These are phyloP conservation scores for Uronychia setigera DNA, from an alignment of 73 alveolate species.

Conservation along the genomic window DNA sequence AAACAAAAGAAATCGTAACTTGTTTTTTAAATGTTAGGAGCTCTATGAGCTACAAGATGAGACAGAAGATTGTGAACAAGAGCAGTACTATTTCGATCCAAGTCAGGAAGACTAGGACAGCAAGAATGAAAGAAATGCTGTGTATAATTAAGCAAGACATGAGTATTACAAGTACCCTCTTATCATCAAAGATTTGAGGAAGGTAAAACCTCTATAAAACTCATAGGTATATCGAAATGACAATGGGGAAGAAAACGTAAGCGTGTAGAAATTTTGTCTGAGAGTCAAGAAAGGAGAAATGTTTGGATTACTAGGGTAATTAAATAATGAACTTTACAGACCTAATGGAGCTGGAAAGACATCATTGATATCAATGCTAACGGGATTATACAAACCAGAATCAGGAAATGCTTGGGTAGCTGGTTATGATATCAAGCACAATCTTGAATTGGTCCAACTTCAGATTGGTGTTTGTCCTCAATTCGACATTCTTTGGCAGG, in stretches of 20 bases:
- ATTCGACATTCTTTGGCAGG: constrained; percentile 95
- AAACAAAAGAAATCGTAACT: neutral
- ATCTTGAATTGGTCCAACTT: constrained; percentile 84
- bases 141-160: constrained; percentile 43
- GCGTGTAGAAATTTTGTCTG: constrained; percentile 57
- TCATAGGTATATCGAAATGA: neutral
- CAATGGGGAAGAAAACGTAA: neutral
- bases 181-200: constrained; percentile 71
- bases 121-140: constrained; percentile 72
- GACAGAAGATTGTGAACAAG: constrained; percentile 1
- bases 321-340: constrained; percentile 30
- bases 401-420: constrained; percentile 97
- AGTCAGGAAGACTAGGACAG: constrained; percentile 74
- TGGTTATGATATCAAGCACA: constrained; percentile 86
- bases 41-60: constrained; percentile 17
- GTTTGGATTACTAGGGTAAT: constrained; percentile 88
- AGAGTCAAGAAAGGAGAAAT: constrained; percentile 89
- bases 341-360: constrained; percentile 99
- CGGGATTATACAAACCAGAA: constrained; percentile 93
- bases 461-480: constrained; percentile 98
- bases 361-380: constrained; percentile 92
- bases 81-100: constrained; percentile 27
- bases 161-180: constrained; percentile 71
- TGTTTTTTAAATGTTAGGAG: constrained; percentile 1
- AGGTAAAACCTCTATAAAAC: constrained; percentile 34